Evolutionary conservation across 2,329 filamentous ascomycete species (phyloP), one percentile per base, ranked within the genome.

Genomic region (Pseudonectria buxi): DNA sequence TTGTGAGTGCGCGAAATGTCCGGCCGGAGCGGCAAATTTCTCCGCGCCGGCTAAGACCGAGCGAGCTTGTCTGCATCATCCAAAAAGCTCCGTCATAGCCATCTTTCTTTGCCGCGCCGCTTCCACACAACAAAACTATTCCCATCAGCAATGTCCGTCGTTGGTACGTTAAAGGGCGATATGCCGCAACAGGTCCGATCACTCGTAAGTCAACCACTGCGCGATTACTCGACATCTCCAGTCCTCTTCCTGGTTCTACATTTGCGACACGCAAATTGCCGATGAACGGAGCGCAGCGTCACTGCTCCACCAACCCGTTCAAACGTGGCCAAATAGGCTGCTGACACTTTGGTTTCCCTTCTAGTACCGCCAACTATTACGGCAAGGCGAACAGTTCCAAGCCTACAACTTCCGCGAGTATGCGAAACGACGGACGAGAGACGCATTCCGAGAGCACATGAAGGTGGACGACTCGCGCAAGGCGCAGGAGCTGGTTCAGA

Each of bases 331-430:
- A 27, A 31, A 7, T 18, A 7, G 10, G 28, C 28, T 14, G 37
- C 51, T 54, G 29, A 53, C 26, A 10, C 10, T 22, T n/a, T 9
- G 22, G n/a, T 10, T 9, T 28, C 24, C 13, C 10, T 7, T 33
- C 12, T 46, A 95, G 89, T 96, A 95, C 66, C 89, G 92, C 49
- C 90, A 90, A 56, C 71, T 98, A 53, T 72, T 96, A 54, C 84
- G 89, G 51, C 84, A 92, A 62, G 81, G 87, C 44, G 73, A 75
- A 43, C 85, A 95, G 57, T 96, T 98, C 63, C 78, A 87, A 44
- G 79, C 84, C 50, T 98, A 96, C 72, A 98, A 96, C 68, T 98
- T 95, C 74, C 80, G 92, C 66, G 90, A 95, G 62, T 98, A 98
- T 64, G 89, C 92, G 35, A 84, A 81, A 64, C 82, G 92, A 57